Base-by-base conservation (phyloP, 805 yeast genomes). In the Candida orba region DNA sequence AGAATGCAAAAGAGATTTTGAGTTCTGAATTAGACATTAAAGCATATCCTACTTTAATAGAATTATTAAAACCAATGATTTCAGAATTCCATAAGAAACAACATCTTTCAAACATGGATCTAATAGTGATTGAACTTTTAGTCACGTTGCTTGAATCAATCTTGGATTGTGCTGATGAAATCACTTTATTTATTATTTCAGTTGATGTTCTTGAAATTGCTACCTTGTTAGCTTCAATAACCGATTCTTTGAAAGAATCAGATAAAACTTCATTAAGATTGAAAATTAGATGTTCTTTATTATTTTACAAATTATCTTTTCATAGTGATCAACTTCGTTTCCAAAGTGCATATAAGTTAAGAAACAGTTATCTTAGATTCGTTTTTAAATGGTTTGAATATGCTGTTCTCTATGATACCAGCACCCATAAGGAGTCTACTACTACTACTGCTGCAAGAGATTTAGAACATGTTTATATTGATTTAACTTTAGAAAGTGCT, bases 1-100 rank as follows among this genome's bases (percentile, higher is more conserved):
- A 86, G 37, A 76, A 79, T 35, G 75, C 86, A 3, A 77, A 81
- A 47, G 95, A 86, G 50, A 78, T 86, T 2, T 60, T 88, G 36
- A 77, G 84, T 13, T 64, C 72, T 27, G 90, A 83, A 45, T 61
- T 81, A 37, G 81, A 84, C 63, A 77, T 88, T 12, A 66, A 68
- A 23, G 71, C 79, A 13, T 73, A 73, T 56, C 71, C 69, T 42
- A 53, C 69, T 47, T 65, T 81, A 18, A 68, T 79, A 39, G 59
- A 64, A 7, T 72, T 72, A 43, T 54, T 82, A 34, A 66, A 60
- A 39, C 54, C 57, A 3, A 58, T 66, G 20, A 66, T 74, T 4
- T 62, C 59, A 3, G 59, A 57, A 14, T 63, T 69, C 34, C 45
- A 48, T 27, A 43, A 46, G 6, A 46, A 59, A 10, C 52, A 55